phyloP scores from a whole-genome alignment of 1,284 basidiomycete genomes.

The Phaffia rhodozyma region DNA sequence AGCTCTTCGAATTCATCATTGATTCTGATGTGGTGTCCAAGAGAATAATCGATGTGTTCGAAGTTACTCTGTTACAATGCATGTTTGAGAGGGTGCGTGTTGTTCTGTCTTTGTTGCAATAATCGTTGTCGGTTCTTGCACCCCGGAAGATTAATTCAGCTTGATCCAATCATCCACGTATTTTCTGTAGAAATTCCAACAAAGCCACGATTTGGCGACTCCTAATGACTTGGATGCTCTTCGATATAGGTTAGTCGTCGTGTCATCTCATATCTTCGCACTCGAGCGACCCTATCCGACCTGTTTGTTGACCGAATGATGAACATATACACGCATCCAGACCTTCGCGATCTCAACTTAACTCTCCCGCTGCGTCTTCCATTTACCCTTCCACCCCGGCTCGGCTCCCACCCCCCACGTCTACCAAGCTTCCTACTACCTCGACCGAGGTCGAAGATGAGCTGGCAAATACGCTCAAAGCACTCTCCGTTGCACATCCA shows the following conservation, averaged over 20 bases:
- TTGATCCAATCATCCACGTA: neutral
- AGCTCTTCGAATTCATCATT: constrained; percentile 69
- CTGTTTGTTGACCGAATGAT: constrained; percentile 45
- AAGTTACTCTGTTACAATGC: constrained; percentile 84
- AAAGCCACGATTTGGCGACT: constrained; percentile 45
- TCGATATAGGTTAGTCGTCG: too few relatives aligned
- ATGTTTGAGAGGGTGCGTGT: constrained; percentile 58
- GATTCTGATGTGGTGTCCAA: constrained; percentile 51
- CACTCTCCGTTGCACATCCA: neutral
- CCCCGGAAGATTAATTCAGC: constrained; percentile 1
- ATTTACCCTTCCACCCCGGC: neutral
- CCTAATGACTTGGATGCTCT: too few relatives aligned
- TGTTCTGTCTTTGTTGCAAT: neutral
- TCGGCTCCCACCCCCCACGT: neutral
- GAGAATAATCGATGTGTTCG: constrained; percentile 71
- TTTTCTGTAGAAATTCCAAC: constrained; percentile 54
- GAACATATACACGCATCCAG: constrained; percentile 59
- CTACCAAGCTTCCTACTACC: neutral
- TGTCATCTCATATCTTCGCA: too few relatives aligned
- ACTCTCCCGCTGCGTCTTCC: neutral
- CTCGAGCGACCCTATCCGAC: too few relatives aligned
- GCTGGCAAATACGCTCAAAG: neutral
- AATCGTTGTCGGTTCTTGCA: neutral
- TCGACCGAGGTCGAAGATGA: too few relatives aligned
- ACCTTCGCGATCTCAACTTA: constrained; percentile 8